Evolutionary conservation across 78 protist species (phyloP).

Genomic region (Dictyostelium firmibasis): DNA sequence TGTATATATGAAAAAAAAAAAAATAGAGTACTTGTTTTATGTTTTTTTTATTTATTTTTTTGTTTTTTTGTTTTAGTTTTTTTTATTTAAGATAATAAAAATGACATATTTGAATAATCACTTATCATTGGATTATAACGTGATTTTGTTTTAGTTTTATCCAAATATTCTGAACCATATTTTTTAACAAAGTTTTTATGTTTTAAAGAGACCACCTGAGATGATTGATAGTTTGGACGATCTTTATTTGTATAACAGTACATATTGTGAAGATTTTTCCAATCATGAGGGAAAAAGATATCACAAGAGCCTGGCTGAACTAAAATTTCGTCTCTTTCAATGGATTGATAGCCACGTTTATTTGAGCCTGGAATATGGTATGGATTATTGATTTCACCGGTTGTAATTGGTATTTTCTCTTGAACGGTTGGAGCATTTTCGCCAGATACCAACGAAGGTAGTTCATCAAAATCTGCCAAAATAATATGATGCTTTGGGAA

Average conservation of each 20-base stretch:
- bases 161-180: conserved; percentile 24
- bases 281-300: conserved; percentile 72
- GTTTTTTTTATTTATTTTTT: background rate
- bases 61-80: background rate
- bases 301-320: conserved; percentile 37
- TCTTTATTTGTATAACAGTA: conserved; percentile 19
- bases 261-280: conserved; percentile 38
- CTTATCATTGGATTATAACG: conserved; percentile 40
- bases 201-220: background rate
- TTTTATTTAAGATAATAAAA: conserved; percentile 43
- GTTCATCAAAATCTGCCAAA: conserved; percentile 46
- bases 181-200: conserved; percentile 36
- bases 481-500: conserved; percentile 66
- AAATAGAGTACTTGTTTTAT: background rate
- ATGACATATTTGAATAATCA: conserved; percentile 63
- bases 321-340: background rate
- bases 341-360: conserved; percentile 12
- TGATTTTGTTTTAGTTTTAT: conserved; percentile 49
- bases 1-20: background rate
- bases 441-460: conserved; percentile 50
- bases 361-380: background rate
- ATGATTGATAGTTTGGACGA: background rate
- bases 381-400: background rate
- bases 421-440: conserved; percentile 77
- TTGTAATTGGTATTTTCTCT: conserved; percentile 28